Conservation (phyloP, 78 protist genomes). For the Parvularia atlantis region DNA sequence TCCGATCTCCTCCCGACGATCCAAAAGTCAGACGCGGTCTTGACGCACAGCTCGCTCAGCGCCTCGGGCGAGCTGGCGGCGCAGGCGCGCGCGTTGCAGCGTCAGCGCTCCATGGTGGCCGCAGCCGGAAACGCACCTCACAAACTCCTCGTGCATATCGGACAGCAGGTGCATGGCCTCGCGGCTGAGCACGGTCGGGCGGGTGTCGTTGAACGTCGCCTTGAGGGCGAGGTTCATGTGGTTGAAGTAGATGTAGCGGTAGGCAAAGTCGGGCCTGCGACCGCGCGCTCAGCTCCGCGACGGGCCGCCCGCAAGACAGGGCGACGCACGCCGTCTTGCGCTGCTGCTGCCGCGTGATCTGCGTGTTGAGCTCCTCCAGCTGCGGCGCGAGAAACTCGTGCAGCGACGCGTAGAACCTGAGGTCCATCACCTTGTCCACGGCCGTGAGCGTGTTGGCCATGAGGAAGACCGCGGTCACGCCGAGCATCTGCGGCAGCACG, state of each 20-base stretch:
- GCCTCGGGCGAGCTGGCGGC: too few species aligned
- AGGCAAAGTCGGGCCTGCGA: conserved; percentile 8
- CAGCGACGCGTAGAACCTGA: not conserved
- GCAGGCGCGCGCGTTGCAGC: not conserved
- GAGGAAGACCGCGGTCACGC: not conserved
- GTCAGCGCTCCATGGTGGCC: too few species aligned
- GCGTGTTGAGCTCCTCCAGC: not conserved
- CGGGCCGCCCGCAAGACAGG: too few species aligned
- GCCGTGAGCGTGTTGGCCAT: not conserved
- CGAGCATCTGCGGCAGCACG: not conserved
- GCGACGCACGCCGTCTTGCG: too few species aligned
- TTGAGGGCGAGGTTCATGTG: conserved; percentile 68
- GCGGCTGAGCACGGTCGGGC: conserved; percentile 20
- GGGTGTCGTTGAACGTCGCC: conserved; percentile 29
- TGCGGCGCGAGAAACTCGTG: not conserved
- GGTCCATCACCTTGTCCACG: too few species aligned
- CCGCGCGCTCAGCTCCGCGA: too few species aligned
- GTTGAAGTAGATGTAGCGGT: conserved; percentile 53
- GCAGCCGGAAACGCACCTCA: conserved; percentile 3
- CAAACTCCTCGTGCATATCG: conserved; percentile 52
- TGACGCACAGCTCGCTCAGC: conserved; percentile 29
- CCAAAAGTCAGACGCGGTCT: conserved; percentile 44
- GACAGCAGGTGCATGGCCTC: conserved; percentile 37
- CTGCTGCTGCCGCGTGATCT: not conserved
- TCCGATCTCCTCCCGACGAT: conserved; percentile 52